Base-by-base conservation (phyloP, 371 early-diverging fungal species). In the Mortierella polycephala region DNA sequence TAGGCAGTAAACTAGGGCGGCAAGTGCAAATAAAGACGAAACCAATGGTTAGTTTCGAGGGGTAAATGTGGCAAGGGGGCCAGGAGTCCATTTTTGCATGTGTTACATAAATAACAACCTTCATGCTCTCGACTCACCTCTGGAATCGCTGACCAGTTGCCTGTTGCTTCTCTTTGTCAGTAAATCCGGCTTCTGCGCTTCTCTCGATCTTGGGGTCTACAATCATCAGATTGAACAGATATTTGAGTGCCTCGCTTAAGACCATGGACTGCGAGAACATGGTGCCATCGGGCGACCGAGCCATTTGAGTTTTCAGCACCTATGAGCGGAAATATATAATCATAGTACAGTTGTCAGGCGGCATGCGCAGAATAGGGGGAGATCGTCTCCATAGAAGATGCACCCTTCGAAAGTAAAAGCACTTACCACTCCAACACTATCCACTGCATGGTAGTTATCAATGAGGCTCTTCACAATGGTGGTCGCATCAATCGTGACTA, bases 181-280 rank as follows among this genome's bases (percentile, higher is more conserved):
- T 23, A 45, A 71, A 39, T 5, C 40, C 20, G 11, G 46, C 54
- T 16, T 71, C 59, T 21, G 55, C 47, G 21, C 66, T 61, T 12
- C 64, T 60, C 14, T 65, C 66, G 14, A 77, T 56, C 46, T 81
- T 74, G 16, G 84, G 71, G 39, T 83, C 85, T 2, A 85, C 81
- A 46, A 87, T 55, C 82, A 88, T 81, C 40, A 90, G 52, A 60
- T 87, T 88, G 64, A 89, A 90, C 16, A 90, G 69, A 20, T 89
- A 70, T 56, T 90, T 90, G 20, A 90, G 71, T 12, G 85, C 87
- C 61, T 89, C 90, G 67, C 83, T 86, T 30, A 82, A 64, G 11
- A 86, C 84, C 62, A 85, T 85, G 12, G 69, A 68, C 46, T 83
- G 81, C 18, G 85, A 82, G 58, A 87, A 76, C 77, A 76, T 71